Base-by-base conservation (phyloP, 2,329 filamentous ascomycete genomes). In the Ophiognomonia clavigignenti-juglandacearum region DNA sequence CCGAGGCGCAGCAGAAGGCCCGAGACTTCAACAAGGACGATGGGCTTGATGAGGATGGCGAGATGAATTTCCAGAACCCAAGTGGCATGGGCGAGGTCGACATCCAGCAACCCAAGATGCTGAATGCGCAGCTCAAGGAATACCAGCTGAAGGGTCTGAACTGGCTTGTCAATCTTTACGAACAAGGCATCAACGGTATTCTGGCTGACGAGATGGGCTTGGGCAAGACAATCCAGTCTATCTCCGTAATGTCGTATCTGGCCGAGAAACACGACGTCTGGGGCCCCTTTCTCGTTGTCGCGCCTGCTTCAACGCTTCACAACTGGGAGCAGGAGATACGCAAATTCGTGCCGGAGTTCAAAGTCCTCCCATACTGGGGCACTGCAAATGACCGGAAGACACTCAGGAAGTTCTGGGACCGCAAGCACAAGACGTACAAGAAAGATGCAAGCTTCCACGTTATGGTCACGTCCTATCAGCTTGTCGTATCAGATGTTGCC, bases 31-130 rank as follows among this genome's bases (percentile, higher is more conserved):
- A 97, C 70, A 83, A 89, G 51, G 75, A 76, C 9, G 73, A 82
- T 43, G 73, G 81, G 43, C 80, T 83, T 60, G 86, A 93, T 55
- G 90, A 96, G 50, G 91, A 96, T 60, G 92, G 91, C 58, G 93
- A 98, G 70, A 88, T 98, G 86, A 98, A 98, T 71, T 98, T 98
- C 75, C 93, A 98, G 70, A 97, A 98, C 64, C 93, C 93, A 0
- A 93, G 91, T 4, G 93, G 92, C 60, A 77, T 98, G 58, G 92
- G 92, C 58, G 91, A 93, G 58, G 89, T 96, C 56, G 88, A 96
- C 60, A 89, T 98, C 47, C 85, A 91, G 53, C 93, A 98, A 64
- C 93, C 93, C 8, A 95, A 90, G 68, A 82, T 97, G 69, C 80
- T 98, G 60, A 91, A 88, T 54, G 88, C 91, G 43, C 88, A 95